phyloP scores from a whole-genome alignment of 2,329 filamentous ascomycete species.

The Venturia carpophila region DNA sequence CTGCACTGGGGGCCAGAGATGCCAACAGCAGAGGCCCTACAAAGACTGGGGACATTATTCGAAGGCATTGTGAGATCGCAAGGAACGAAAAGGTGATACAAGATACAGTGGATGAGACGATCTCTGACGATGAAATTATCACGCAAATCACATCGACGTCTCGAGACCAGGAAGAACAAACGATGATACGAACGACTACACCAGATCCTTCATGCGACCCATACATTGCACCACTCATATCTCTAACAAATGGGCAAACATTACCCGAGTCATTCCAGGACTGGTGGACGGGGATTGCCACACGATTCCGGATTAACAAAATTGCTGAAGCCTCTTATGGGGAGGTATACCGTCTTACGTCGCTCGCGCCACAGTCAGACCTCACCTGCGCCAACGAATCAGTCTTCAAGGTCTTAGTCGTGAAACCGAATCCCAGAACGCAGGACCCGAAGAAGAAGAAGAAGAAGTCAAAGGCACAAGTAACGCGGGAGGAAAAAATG shows the following conservation, averaged over 20 bases:
- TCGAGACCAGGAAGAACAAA: not conserved
- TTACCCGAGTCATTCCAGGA: conserved; percentile 7
- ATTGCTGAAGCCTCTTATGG: conserved; percentile 60
- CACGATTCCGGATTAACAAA: conserved; percentile 46
- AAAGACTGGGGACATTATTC: not conserved
- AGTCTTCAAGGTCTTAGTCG: conserved; percentile 41
- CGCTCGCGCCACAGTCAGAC: conserved; percentile 24
- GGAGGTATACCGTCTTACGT: conserved; percentile 54
- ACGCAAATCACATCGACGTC: not conserved
- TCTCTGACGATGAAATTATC: not conserved
- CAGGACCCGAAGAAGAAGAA: conserved; percentile 29
- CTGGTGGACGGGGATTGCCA: conserved; percentile 12
- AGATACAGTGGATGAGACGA: not conserved
- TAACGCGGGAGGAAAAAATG: conserved; percentile 37
- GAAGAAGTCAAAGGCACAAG: conserved; percentile 31
- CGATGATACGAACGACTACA: not conserved
- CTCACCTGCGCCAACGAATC: conserved; percentile 34
- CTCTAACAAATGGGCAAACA: conserved; percentile 7
- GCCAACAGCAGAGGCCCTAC: not conserved
- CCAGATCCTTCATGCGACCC: conserved; percentile 9
- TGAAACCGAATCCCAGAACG: conserved; percentile 25
- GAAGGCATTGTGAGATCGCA: not conserved
- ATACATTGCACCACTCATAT: conserved; percentile 14
- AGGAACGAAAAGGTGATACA: not conserved
- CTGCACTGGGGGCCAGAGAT: not conserved